Evolutionary conservation across 2,329 filamentous ascomycete species (phyloP).

Genomic region (Colletotrichum tabaci): DNA sequence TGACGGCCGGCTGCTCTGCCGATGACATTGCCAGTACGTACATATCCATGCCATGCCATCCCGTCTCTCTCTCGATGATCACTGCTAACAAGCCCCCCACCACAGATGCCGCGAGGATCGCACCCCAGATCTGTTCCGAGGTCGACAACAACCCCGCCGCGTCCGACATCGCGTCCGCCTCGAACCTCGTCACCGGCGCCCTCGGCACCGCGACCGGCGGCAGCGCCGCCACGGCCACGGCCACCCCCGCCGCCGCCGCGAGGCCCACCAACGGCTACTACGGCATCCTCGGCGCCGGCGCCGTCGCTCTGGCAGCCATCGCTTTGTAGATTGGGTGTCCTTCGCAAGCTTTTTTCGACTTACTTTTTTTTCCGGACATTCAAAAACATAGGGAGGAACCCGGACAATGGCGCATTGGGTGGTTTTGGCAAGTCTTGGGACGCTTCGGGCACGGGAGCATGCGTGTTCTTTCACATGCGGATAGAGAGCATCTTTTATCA

Average conservation of each 20-base stretch:
- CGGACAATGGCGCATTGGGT: conserved; percentile 1
- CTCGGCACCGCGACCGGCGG: conserved; percentile 29
- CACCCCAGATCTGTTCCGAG: conserved; percentile 37
- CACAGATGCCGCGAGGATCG: conserved; percentile 35
- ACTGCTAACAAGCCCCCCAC: conserved; percentile 1
- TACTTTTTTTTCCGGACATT: not conserved
- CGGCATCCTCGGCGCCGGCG: conserved; percentile 32
- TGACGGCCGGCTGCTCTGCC: conserved; percentile 29
- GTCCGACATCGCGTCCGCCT: conserved; percentile 39
- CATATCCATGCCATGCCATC: too few relatives aligned
- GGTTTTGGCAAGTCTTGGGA: not conserved
- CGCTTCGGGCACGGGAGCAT: too few relatives aligned
- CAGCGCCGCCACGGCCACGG: conserved; percentile 8
- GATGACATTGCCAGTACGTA: conserved; percentile 34
- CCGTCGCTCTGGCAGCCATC: conserved; percentile 17
- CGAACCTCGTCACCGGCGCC: conserved; percentile 36
- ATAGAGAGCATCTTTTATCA: not conserved
- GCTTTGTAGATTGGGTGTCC: conserved; percentile 2
- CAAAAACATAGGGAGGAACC: not conserved
- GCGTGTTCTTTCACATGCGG: not conserved
- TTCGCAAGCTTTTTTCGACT: too few relatives aligned
- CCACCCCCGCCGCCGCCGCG: conserved; percentile 5
- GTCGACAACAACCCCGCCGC: conserved; percentile 35
- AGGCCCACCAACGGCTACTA: conserved; percentile 12
- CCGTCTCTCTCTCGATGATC: not conserved